These are phyloP conservation scores for Amanita subjunquillea DNA, from an alignment of 768 basidiomycete genomes.

Conservation along the genomic window DNA sequence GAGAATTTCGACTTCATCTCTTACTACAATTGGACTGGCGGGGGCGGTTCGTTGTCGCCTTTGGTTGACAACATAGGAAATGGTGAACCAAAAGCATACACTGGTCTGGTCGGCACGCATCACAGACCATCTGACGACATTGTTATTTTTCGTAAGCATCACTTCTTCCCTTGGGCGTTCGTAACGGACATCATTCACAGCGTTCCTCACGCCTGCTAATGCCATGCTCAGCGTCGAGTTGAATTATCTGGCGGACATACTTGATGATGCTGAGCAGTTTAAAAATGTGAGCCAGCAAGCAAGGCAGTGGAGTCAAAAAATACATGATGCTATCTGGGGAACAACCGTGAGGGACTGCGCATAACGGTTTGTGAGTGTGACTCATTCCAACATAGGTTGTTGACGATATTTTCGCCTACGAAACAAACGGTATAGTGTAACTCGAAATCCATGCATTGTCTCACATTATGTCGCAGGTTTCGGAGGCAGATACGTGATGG, in stretches of 20 bases:
- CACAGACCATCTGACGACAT: slow-evolving; percentile 73
- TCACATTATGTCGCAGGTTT: slow-evolving; percentile 31
- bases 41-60: slow-evolving; percentile 50
- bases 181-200: slow-evolving; percentile 20
- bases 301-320: slow-evolving; percentile 44
- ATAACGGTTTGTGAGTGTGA: neutral
- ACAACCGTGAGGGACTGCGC: slow-evolving; percentile 33
- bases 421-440: slow-evolving; percentile 46
- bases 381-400: slow-evolving; percentile 33
- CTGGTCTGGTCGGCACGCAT: slow-evolving; percentile 67
- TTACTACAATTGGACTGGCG: slow-evolving; percentile 78
- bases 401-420: slow-evolving; percentile 64
- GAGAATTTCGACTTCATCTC: slow-evolving; percentile 63
- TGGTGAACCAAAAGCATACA: slow-evolving; percentile 67
- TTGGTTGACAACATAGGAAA: slow-evolving; percentile 59
- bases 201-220: slow-evolving; percentile 71
- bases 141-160: slow-evolving; percentile 45
- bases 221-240: slow-evolving; percentile 77
- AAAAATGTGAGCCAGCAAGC: slow-evolving; percentile 45
- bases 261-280: slow-evolving; percentile 39
- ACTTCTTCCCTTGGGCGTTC: neutral
- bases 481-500: slow-evolving; percentile 70
- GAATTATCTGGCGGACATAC: slow-evolving; percentile 43
- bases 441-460: neutral
- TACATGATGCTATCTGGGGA: slow-evolving; percentile 51